phyloP scores from a whole-genome alignment of 192 early-diverging fungal genomes.

The Linnemannia zychae region DNA sequence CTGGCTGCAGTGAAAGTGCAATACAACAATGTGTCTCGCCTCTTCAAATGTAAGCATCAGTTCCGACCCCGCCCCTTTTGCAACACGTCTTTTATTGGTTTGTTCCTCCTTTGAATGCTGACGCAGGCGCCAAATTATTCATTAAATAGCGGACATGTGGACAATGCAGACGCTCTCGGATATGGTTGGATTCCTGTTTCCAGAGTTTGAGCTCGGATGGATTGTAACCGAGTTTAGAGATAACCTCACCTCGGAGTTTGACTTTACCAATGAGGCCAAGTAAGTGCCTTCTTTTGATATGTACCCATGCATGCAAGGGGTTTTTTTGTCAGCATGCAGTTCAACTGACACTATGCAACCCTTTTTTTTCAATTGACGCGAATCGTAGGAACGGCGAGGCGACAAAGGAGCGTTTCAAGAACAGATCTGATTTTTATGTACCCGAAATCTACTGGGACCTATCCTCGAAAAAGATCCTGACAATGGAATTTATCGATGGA shows the following conservation, averaged over 20 bases:
- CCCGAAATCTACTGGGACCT: constrained; percentile 64
- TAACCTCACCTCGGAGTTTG: constrained; percentile 63
- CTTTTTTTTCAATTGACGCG: background rate
- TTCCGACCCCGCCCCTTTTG: background rate
- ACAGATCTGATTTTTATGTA: constrained; percentile 56
- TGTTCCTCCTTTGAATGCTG: background rate
- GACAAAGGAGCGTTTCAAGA: constrained; percentile 61
- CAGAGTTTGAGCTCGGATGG: constrained; percentile 65
- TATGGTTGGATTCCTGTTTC: constrained; percentile 58
- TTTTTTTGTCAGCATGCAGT: background rate
- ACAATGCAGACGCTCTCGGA: constrained; percentile 63
- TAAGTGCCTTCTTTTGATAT: background rate
- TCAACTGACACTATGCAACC: background rate
- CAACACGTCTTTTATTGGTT: background rate
- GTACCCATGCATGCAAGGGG: background rate
- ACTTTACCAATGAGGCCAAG: constrained; percentile 60
- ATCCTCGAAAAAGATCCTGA: constrained; percentile 59
- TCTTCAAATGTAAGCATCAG: constrained; percentile 53
- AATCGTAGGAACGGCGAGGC: constrained; percentile 56
- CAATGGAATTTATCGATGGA: constrained; percentile 68
- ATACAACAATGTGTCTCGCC: constrained; percentile 61
- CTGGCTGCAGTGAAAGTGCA: constrained; percentile 64
- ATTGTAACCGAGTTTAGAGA: constrained; percentile 62
- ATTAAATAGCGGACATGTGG: constrained; percentile 59
- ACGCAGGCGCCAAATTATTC: background rate